Evolutionary conservation across 1,139 yeast genomes (phyloP).

Genomic region (Saccharomyces pastorianus): DNA sequence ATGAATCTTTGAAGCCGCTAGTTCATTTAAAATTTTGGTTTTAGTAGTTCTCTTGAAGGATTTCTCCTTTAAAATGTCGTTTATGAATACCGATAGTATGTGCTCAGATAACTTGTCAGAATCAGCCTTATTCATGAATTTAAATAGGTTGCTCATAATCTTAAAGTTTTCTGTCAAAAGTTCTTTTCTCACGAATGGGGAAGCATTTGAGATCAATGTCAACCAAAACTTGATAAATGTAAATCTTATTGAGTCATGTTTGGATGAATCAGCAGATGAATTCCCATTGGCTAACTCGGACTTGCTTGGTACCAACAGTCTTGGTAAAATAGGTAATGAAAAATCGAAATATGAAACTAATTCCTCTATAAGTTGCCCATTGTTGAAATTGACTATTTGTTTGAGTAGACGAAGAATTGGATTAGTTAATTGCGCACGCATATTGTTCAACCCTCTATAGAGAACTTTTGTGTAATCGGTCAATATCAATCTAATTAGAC

Average conservation of each 20-base stretch:
- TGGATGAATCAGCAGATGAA: slow-evolving; percentile 28
- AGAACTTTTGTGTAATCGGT: slow-evolving; percentile 52
- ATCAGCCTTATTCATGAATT: slow-evolving; percentile 50
- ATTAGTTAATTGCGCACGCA: slow-evolving; percentile 52
- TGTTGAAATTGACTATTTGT: slow-evolving; percentile 43
- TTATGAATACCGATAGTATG: slow-evolving; percentile 43
- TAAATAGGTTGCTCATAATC: slow-evolving; percentile 57
- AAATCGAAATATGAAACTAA: slow-evolving; percentile 64
- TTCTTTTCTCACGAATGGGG: slow-evolving; percentile 54
- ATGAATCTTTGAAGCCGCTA: slow-evolving; percentile 54
- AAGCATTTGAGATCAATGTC: slow-evolving; percentile 40
- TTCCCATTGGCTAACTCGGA: slow-evolving; percentile 36
- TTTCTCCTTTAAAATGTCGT: slow-evolving; percentile 49
- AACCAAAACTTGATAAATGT: slow-evolving; percentile 59
- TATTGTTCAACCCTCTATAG: slow-evolving; percentile 57
- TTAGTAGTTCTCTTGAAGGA: slow-evolving; percentile 62
- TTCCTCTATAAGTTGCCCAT: slow-evolving; percentile 46
- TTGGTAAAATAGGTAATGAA: slow-evolving; percentile 52
- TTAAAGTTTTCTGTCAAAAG: slow-evolving; percentile 49
- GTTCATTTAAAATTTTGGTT: slow-evolving; percentile 70
- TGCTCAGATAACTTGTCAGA: slow-evolving; percentile 37
- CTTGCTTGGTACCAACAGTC: slow-evolving; percentile 49
- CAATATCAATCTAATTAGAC: slow-evolving; percentile 46
- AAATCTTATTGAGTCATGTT: slow-evolving; percentile 41
- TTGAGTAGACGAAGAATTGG: slow-evolving; percentile 52